A percentile compares a stretch with the other conserved stretches of the same genome.
Evolutionary conservation across 495 filamentous ascomycete species (phyloP).

Genomic region (Cairneyella variabilis): DNA sequence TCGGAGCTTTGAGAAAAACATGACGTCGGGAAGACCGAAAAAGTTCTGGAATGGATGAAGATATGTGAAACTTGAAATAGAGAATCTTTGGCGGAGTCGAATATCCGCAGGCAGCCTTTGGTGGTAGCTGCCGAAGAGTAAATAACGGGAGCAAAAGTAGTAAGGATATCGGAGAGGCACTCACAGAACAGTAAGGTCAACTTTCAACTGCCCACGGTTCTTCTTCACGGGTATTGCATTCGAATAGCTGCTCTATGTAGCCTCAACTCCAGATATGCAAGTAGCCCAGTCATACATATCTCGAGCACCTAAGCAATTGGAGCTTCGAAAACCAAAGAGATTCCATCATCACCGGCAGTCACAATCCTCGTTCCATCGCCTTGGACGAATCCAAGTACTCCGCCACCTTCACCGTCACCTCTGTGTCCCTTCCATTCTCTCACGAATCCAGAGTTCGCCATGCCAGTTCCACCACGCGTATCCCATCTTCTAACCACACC

Average conservation of each 20-base stretch:
- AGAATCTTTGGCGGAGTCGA: too few relatives aligned
- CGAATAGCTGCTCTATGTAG: not conserved
- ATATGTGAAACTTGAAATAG: too few relatives aligned
- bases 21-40: too few relatives aligned
- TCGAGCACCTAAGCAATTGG: constrained; percentile 19
- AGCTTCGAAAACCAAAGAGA: constrained; percentile 64
- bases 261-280: constrained; percentile 21
- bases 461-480: constrained; percentile 69
- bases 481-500: constrained; percentile 87
- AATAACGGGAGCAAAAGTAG: too few relatives aligned
- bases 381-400: constrained; percentile 87
- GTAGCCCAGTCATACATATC: not conserved
- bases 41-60: too few relatives aligned
- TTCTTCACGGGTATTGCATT: constrained; percentile 19
- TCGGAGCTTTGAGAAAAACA: too few relatives aligned
- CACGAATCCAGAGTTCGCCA: constrained; percentile 55
- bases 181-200: too few relatives aligned
- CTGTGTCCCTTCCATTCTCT: constrained; percentile 82
- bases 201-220: too few relatives aligned
- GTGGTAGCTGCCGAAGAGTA: too few relatives aligned
- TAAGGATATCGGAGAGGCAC: too few relatives aligned
- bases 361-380: constrained; percentile 66
- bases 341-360: constrained; percentile 85
- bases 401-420: constrained; percentile 76
- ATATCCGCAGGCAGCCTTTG: too few relatives aligned